Percentiles rank a stretch among this genome's conserved stretches.
phyloP scores from a whole-genome alignment of 345 rosid species.

The Moricandia arvensis region DNA sequence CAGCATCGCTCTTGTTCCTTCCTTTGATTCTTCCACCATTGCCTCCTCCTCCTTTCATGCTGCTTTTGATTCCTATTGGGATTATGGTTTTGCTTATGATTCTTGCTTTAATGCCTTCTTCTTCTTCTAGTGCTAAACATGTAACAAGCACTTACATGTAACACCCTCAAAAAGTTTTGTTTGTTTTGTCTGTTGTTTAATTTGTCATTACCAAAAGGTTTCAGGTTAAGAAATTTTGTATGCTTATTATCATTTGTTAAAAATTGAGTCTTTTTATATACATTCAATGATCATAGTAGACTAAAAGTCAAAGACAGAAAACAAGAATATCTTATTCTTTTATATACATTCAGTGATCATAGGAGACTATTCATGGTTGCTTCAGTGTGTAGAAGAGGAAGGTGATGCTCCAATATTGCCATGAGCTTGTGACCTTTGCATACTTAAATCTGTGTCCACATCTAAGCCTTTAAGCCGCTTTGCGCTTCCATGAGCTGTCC shows the following conservation, averaged over 20 bases:
- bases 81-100: slow-evolving; percentile 64
- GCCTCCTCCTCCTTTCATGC: slow-evolving; percentile 83
- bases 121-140: slow-evolving; percentile 41
- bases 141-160: slow-evolving; percentile 29
- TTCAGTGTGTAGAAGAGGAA: slow-evolving; percentile 46
- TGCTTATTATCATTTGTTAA: slow-evolving; percentile 11
- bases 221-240: slow-evolving; percentile 23
- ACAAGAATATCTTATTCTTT: not conserved
- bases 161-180: not conserved
- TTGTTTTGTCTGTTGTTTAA: not conserved
- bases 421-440: slow-evolving; percentile 47
- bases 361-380: not conserved
- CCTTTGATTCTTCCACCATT: slow-evolving; percentile 79
- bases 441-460: slow-evolving; percentile 49
- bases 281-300: not conserved
- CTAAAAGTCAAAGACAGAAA: not conserved
- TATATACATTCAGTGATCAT: not conserved
- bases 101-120: slow-evolving; percentile 71
- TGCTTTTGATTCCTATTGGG: slow-evolving; percentile 70
- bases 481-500: slow-evolving; percentile 86
- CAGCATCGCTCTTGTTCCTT: slow-evolving; percentile 66
- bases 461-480: slow-evolving; percentile 64
- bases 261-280: not conserved
- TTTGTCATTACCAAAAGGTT: slow-evolving; percentile 7
- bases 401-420: slow-evolving; percentile 70